Evolutionary conservation across 2,329 filamentous ascomycete species (phyloP).

Genomic region (Aspergillus candidus): DNA sequence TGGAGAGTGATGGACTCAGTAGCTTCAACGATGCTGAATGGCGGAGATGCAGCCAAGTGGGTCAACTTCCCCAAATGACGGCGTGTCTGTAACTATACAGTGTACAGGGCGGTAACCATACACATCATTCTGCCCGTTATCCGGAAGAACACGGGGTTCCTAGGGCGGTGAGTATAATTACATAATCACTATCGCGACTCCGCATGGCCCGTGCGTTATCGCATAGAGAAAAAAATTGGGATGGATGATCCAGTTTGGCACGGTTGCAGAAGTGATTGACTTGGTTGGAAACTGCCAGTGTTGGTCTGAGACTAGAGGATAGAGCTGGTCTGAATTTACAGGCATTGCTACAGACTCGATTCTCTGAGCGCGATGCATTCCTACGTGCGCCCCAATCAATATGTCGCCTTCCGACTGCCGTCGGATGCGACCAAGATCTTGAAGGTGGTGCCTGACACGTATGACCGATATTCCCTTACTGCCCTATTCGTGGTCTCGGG

Average conservation of each 20-base stretch:
- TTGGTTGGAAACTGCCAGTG: background rate
- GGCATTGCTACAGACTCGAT: background rate
- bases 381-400: slow-evolving; percentile 32
- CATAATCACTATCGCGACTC: slow-evolving; percentile 9
- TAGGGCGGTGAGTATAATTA: background rate
- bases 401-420: slow-evolving; percentile 38
- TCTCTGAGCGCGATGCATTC: slow-evolving; percentile 30
- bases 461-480: slow-evolving; percentile 37
- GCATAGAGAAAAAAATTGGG: slow-evolving; percentile 13
- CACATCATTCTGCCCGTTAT: background rate
- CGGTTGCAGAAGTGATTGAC: no score
- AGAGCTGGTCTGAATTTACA: background rate
- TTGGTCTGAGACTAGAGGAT: background rate
- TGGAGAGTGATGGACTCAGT: no score
- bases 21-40: no score
- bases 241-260: background rate
- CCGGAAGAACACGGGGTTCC: slow-evolving; percentile 6
- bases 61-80: no score
- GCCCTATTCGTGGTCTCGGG: slow-evolving; percentile 7
- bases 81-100: no score
- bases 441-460: slow-evolving; percentile 59
- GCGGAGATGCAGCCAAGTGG: no score
- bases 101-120: no score
- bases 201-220: slow-evolving; percentile 17
- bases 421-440: slow-evolving; percentile 54